Conservation (phyloP, 768 basidiomycete species). For the Termitomyces sp. region DNA sequence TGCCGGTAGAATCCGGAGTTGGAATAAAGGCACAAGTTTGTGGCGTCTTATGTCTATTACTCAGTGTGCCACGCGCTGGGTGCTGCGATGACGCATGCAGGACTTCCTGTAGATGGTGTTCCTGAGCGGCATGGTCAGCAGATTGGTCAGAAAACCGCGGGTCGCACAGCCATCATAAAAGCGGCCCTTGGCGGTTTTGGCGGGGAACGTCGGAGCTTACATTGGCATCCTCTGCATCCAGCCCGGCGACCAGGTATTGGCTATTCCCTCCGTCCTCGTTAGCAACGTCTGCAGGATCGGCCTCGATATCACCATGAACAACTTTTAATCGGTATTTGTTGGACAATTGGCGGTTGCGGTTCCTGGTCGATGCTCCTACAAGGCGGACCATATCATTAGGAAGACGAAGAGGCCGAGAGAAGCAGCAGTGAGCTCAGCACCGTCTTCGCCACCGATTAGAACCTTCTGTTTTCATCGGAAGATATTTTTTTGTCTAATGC, state of each 20-base stretch:
- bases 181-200: slow-evolving; percentile 34
- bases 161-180: slow-evolving; percentile 40
- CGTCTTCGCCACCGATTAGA: slow-evolving; percentile 5
- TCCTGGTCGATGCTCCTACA: slow-evolving; percentile 67
- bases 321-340: slow-evolving; percentile 88
- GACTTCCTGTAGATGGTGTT: slow-evolving; percentile 49
- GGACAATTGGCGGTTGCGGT: slow-evolving; percentile 73
- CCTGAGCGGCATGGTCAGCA: slow-evolving; percentile 37
- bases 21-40: slow-evolving; percentile 75
- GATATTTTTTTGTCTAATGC: neutral
- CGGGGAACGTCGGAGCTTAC: slow-evolving; percentile 50
- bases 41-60: neutral
- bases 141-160: slow-evolving; percentile 45
- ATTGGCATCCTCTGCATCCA: slow-evolving; percentile 90
- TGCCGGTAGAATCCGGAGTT: slow-evolving; percentile 82
- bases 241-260: slow-evolving; percentile 74
- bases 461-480: slow-evolving; percentile 6
- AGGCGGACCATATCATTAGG: slow-evolving; percentile 85
- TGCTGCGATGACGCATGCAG: slow-evolving; percentile 32
- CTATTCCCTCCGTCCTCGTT: slow-evolving; percentile 83
- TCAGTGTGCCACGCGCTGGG: neutral
- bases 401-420: slow-evolving; percentile 24
- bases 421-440: slow-evolving; percentile 3
- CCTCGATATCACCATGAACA: slow-evolving; percentile 74
- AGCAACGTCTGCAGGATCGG: slow-evolving; percentile 69